A percentile compares a stretch with the other conserved stretches of the same genome.
Evolutionary conservation across 192 early-diverging fungal genomes (phyloP).

Genomic region (Backusella parvicylindrica): DNA sequence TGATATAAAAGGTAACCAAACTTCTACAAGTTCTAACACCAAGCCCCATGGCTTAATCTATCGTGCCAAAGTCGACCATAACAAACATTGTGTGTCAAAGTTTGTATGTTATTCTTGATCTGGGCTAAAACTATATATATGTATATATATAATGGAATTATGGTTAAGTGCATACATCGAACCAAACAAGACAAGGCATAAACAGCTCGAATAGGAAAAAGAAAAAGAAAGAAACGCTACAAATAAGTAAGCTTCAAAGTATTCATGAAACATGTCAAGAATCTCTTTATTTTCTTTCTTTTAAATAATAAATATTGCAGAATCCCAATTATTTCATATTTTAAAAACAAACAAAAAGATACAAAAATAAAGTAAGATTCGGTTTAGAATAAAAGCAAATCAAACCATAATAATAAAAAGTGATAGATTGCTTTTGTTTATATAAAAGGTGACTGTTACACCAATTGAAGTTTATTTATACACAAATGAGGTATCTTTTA

Average conservation of each 20-base stretch:
- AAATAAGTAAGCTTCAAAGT: background rate
- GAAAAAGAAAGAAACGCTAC: background rate
- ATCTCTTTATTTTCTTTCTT: background rate
- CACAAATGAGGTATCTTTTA: background rate
- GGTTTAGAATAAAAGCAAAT: background rate
- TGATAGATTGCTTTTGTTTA: background rate
- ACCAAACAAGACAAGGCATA: conserved; percentile 51
- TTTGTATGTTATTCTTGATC: conserved; percentile 76
- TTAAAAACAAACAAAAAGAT: background rate
- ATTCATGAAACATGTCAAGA: conserved; percentile 8
- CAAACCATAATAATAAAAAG: background rate
- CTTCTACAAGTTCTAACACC: conserved; percentile 96
- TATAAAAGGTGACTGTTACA: background rate
- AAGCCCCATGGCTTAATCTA: conserved; percentile 93
- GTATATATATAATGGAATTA: conserved; percentile 77
- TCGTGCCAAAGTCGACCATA: conserved; percentile 86
- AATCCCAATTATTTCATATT: background rate
- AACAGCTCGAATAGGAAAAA: background rate
- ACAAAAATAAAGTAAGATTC: background rate
- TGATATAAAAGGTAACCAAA: conserved; percentile 65
- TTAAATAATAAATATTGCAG: background rate
- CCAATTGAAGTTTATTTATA: background rate
- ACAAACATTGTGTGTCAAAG: conserved; percentile 42
- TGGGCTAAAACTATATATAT: conserved; percentile 69
- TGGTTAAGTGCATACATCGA: conserved; percentile 97